Conservation (phyloP, 805 yeast species). For the Candida sithepensis region DNA sequence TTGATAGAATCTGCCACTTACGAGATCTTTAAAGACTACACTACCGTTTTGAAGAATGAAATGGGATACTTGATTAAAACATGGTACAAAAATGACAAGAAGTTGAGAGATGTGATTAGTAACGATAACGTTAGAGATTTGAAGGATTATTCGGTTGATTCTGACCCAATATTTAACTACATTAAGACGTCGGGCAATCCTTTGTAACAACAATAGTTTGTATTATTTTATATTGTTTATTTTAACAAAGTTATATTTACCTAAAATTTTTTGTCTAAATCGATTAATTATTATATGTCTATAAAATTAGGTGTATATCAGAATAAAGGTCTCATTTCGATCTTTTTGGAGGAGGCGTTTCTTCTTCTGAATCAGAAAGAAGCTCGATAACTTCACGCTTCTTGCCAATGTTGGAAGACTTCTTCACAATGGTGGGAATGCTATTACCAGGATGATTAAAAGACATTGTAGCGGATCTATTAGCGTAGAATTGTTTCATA, state of each 20-base stretch:
- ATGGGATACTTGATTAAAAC: constrained; percentile 59
- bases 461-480: not conserved
- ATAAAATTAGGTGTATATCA: no score
- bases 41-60: constrained; percentile 40
- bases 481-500: not conserved
- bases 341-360: not conserved
- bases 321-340: not conserved
- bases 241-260: not conserved
- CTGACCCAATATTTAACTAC: constrained; percentile 56
- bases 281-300: not conserved
- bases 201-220: constrained; percentile 4
- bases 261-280: not conserved
- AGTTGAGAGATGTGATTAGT: constrained; percentile 53
- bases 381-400: constrained; percentile 9
- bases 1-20: constrained; percentile 56
- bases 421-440: not conserved
- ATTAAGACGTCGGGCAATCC: constrained; percentile 38
- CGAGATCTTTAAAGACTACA: constrained; percentile 49
- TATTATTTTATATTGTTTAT: not conserved
- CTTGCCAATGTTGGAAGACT: not conserved
- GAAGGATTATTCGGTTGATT: constrained; percentile 43
- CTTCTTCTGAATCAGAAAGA: constrained; percentile 7
- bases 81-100: constrained; percentile 67
- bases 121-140: constrained; percentile 42
- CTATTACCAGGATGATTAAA: not conserved